Conservation (phyloP, 352 stramenopile genomes). For the Pythium rhizo-oryzae region DNA sequence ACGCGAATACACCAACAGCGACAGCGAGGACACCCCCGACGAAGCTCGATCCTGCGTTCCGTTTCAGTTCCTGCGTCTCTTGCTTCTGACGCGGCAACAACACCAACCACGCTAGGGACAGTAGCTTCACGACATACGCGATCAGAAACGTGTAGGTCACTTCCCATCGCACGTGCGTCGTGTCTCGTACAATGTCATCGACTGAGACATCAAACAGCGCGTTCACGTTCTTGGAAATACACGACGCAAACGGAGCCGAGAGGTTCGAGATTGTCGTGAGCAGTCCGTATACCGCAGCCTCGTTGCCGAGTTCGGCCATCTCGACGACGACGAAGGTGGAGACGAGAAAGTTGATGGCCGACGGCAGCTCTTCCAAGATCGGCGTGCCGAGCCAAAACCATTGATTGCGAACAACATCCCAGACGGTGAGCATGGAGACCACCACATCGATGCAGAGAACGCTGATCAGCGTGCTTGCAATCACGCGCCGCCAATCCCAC, state of each 20-base stretch:
- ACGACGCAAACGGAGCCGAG: slow-evolving; percentile 34
- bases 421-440: slow-evolving; percentile 38
- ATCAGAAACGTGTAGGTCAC: slow-evolving; percentile 44
- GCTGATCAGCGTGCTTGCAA: slow-evolving; percentile 28
- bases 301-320: slow-evolving; percentile 44
- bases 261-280: slow-evolving; percentile 47
- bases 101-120: slow-evolving; percentile 50
- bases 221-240: slow-evolving; percentile 44
- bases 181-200: slow-evolving; percentile 37
- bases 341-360: slow-evolving; percentile 41
- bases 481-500: slow-evolving; percentile 43
- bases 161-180: slow-evolving; percentile 33
- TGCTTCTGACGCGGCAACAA: slow-evolving; percentile 62
- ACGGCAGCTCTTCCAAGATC: slow-evolving; percentile 39
- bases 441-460: slow-evolving; percentile 35
- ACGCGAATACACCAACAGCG: slow-evolving; percentile 41
- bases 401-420: slow-evolving; percentile 40
- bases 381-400: slow-evolving; percentile 47
- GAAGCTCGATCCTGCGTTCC: slow-evolving; percentile 35
- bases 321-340: slow-evolving; percentile 49
- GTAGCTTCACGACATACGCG: slow-evolving; percentile 41
- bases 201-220: slow-evolving; percentile 41
- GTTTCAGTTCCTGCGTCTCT: slow-evolving; percentile 54
- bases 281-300: slow-evolving; percentile 41
- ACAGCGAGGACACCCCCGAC: slow-evolving; percentile 43